phyloP scores from a whole-genome alignment of 331 rosid species.

The Cydonia oblonga region DNA sequence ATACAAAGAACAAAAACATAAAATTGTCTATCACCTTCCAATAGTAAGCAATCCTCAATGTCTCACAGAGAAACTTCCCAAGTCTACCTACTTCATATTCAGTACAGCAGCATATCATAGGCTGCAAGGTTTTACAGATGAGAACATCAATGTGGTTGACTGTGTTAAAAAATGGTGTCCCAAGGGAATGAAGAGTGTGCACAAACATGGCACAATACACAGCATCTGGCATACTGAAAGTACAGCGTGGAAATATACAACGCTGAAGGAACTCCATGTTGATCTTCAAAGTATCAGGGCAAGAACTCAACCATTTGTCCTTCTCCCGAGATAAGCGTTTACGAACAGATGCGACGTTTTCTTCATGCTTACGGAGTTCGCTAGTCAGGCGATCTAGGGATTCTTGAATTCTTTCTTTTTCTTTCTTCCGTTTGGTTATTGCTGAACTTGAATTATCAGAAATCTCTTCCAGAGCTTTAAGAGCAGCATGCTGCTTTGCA shows the following conservation, averaged over 20 bases:
- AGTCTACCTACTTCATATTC: constrained; percentile 96
- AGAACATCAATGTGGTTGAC: constrained; percentile 97
- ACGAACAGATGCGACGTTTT: constrained; percentile 75
- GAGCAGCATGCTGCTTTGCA: constrained; percentile 76
- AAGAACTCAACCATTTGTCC: constrained; percentile 92
- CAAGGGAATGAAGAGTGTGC: constrained; percentile 93
- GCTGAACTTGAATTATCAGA: constrained; percentile 98
- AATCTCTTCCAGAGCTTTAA: constrained; percentile 92
- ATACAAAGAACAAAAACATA: constrained; percentile 3
- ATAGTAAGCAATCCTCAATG: constrained; percentile 84
- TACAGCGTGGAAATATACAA: constrained; percentile 96
- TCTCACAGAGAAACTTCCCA: constrained; percentile 88
- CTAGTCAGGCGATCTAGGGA: constrained; percentile 74
- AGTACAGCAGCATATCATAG: constrained; percentile 99
- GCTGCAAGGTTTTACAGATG: constrained; percentile 91
- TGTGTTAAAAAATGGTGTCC: constrained; percentile 95
- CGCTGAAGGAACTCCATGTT: constrained; percentile 99
- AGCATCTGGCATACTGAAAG: constrained; percentile 99
- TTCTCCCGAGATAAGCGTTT: constrained; percentile 85
- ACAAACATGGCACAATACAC: constrained; percentile 98
- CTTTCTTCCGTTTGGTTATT: constrained; percentile 89
- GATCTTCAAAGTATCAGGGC: constrained; percentile 94
- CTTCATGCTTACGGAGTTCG: constrained; percentile 82
- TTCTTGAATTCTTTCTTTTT: constrained; percentile 97
- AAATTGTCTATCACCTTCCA: constrained; percentile 66